Percentiles rank a stretch among this genome's conserved stretches.
Conservation (phyloP, 1,284 basidiomycete genomes). For the Rhodotorula mucilaginosa region DNA sequence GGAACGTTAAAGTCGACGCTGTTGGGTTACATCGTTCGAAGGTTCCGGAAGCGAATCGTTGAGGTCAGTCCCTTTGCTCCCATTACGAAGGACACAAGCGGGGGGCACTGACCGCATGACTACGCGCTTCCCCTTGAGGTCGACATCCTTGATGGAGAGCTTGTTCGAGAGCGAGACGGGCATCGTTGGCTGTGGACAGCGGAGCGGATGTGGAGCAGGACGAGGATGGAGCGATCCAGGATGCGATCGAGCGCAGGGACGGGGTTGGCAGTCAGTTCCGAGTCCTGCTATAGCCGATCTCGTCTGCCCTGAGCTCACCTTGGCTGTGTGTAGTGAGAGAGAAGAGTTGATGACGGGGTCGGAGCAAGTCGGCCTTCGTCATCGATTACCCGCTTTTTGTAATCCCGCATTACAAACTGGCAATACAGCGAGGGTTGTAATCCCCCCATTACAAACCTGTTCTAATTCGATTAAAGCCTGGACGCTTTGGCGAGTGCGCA, state of each 20-base stretch:
- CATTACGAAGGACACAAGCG: not conserved
- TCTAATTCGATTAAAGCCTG: too few relatives aligned
- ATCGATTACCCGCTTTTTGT: too few relatives aligned
- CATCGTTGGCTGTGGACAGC: not conserved
- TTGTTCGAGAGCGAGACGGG: conserved; percentile 53
- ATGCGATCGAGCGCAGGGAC: not conserved
- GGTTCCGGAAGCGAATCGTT: not conserved
- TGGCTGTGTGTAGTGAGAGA: too few relatives aligned
- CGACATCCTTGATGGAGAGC: conserved; percentile 85
- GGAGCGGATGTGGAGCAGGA: not conserved
- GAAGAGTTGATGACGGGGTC: too few relatives aligned
- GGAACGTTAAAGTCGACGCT: conserved; percentile 96
- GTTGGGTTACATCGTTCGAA: not conserved
- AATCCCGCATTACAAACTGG: too few relatives aligned
- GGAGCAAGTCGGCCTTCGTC: too few relatives aligned
- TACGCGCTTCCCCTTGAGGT: conserved; percentile 85
- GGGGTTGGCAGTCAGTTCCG: not conserved
- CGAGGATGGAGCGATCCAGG: not conserved
- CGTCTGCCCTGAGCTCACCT: too few relatives aligned
- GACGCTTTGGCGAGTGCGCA: too few relatives aligned
- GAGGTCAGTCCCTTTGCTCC: not conserved
- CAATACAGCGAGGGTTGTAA: too few relatives aligned
- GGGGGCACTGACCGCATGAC: conserved; percentile 64
- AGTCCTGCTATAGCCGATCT: too few relatives aligned
- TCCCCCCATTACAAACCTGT: too few relatives aligned